Percentiles rank a stretch among this genome's conserved stretches.
Conservation (phyloP, 1,284 basidiomycete species). For the Heterobasidion annosum region DNA sequence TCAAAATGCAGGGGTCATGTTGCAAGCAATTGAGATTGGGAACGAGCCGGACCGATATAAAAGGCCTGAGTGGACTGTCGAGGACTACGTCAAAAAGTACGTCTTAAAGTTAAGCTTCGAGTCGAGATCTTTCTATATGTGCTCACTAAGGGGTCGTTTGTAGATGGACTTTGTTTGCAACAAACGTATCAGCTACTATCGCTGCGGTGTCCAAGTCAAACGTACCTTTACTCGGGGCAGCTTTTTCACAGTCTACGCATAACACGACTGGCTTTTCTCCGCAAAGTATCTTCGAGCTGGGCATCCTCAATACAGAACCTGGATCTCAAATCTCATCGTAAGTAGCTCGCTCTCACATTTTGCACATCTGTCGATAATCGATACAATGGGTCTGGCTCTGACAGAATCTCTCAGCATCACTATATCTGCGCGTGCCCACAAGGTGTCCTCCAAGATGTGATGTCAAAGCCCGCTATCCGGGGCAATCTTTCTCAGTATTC, state of each 20-base stretch:
- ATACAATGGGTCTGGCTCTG: slow-evolving; percentile 2
- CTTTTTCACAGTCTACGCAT: slow-evolving; percentile 42
- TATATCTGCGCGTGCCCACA: slow-evolving; percentile 51
- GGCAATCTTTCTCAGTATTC: slow-evolving; percentile 42
- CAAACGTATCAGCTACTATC: slow-evolving; percentile 19
- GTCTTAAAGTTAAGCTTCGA: slow-evolving; percentile 8
- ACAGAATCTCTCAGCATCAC: slow-evolving; percentile 53
- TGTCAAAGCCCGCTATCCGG: slow-evolving; percentile 51
- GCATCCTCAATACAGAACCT: slow-evolving; percentile 21
- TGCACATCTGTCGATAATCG: neutral
- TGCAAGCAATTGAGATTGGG: slow-evolving; percentile 15
- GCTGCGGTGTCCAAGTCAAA: slow-evolving; percentile 18
- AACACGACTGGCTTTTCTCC: slow-evolving; percentile 43
- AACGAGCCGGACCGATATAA: slow-evolving; percentile 57
- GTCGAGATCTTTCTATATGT: neutral
- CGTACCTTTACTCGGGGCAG: slow-evolving; percentile 40
- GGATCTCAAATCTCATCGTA: slow-evolving; percentile 24
- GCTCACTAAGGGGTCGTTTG: neutral
- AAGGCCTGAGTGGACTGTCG: slow-evolving; percentile 30
- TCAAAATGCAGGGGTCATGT: slow-evolving; percentile 31
- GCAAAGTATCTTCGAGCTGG: slow-evolving; percentile 31
- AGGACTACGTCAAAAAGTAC: slow-evolving; percentile 47
- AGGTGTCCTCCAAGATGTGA: slow-evolving; percentile 45
- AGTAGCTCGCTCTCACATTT: slow-evolving; percentile 8
- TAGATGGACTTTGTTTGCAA: slow-evolving; percentile 25